Percentiles rank a stretch among this genome's conserved stretches.
phyloP scores from a whole-genome alignment of 1,284 basidiomycete genomes.

The Ganoderma boninense region DNA sequence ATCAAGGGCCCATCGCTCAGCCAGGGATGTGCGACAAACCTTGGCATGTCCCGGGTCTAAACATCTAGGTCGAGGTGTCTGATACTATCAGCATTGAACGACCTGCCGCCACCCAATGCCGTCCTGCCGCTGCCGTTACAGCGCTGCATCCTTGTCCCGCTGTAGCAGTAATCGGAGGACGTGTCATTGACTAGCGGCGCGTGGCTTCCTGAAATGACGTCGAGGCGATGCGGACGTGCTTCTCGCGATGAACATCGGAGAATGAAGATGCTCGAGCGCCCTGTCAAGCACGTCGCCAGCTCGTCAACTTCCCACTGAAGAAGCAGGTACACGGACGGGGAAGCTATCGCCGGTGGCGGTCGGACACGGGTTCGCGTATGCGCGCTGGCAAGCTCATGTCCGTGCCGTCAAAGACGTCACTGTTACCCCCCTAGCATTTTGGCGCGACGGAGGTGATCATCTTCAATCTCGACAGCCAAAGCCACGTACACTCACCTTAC shows the following conservation, averaged over 20 bases:
- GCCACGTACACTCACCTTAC: not conserved
- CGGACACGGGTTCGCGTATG: slow-evolving; percentile 5
- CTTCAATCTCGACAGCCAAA: not conserved
- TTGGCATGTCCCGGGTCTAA: slow-evolving; percentile 23
- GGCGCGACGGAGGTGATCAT: not conserved
- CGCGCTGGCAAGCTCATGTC: not conserved
- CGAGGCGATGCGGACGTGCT: slow-evolving; percentile 5
- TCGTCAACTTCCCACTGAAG: not conserved
- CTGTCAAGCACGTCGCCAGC: not conserved
- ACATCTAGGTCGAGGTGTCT: slow-evolving; percentile 1
- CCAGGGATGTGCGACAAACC: slow-evolving; percentile 2
- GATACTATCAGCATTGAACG: not conserved
- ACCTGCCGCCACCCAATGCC: not conserved
- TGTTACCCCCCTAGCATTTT: not conserved
- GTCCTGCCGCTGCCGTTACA: not conserved
- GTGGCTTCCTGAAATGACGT: not conserved
- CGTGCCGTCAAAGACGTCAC: not conserved
- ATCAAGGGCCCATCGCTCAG: slow-evolving; percentile 7
- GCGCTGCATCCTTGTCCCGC: not conserved
- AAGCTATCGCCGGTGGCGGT: slow-evolving; percentile 16
- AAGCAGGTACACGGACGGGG: not conserved
- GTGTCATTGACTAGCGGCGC: not conserved
- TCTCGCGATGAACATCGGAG: slow-evolving; percentile 27
- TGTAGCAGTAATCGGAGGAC: slow-evolving; percentile 5
- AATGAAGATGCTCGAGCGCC: slow-evolving; percentile 1